Conservation (phyloP, 2,329 filamentous ascomycete genomes). For the Cladophialophora psammophila region DNA sequence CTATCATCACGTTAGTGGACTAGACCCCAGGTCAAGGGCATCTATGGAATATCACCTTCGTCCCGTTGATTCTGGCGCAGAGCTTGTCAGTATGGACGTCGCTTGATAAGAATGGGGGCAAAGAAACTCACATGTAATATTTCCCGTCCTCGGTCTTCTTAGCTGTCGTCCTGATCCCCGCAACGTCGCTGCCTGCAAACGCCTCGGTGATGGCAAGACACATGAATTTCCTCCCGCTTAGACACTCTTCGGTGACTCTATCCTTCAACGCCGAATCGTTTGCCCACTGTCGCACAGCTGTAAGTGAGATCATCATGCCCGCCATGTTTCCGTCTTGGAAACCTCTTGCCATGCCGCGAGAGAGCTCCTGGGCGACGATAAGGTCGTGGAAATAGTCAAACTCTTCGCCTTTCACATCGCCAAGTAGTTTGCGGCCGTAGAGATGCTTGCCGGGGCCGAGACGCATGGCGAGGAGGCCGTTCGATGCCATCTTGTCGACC, state of each 20-base stretch:
- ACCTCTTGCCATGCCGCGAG: slow-evolving; percentile 72
- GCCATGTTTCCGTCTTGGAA: slow-evolving; percentile 83
- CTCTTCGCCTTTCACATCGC: slow-evolving; percentile 73
- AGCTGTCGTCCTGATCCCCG: slow-evolving; percentile 74
- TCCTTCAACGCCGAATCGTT: slow-evolving; percentile 68
- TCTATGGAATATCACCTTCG: slow-evolving; percentile 54
- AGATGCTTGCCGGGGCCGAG: slow-evolving; percentile 71
- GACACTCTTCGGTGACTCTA: slow-evolving; percentile 70
- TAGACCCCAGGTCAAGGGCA: not conserved
- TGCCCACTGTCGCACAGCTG: slow-evolving; percentile 74
- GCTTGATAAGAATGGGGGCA: not conserved
- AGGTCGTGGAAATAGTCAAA: slow-evolving; percentile 76
- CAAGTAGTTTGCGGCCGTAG: slow-evolving; percentile 70
- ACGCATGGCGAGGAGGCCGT: slow-evolving; percentile 72
- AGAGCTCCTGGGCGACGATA: slow-evolving; percentile 76
- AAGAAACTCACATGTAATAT: slow-evolving; percentile 62
- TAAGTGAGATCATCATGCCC: slow-evolving; percentile 68
- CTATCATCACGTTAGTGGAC: slow-evolving; percentile 34
- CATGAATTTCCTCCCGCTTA: slow-evolving; percentile 70
- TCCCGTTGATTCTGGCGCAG: slow-evolving; percentile 51
- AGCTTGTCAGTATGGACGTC: not conserved
- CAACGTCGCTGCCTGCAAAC: slow-evolving; percentile 75
- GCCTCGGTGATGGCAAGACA: slow-evolving; percentile 84
- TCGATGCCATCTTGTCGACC: slow-evolving; percentile 68
- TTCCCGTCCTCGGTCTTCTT: slow-evolving; percentile 68